Percentiles rank a stretch among this genome's conserved stretches.
These are phyloP conservation scores for Dactylorhiza incarnata DNA, from an alignment of 106 monocot species.

Conservation along the genomic window DNA sequence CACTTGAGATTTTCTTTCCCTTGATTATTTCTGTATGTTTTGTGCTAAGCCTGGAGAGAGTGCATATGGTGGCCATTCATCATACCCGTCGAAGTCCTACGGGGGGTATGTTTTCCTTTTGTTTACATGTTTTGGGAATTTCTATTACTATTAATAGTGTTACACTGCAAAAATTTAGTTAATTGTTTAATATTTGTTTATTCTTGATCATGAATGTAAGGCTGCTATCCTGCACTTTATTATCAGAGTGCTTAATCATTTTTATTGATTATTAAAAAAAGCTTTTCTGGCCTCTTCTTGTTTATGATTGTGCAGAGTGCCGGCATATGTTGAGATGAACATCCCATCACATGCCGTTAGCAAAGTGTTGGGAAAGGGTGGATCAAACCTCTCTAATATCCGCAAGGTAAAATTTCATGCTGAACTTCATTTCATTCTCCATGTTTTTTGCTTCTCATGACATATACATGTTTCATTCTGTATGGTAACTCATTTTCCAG, in stretches of 20 bases:
- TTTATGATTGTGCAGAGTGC: constrained; percentile 25
- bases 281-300: neutral
- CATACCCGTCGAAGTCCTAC: constrained; percentile 60
- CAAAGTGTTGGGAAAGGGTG: constrained; percentile 92
- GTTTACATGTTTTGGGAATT: neutral
- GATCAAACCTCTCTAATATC: constrained; percentile 72
- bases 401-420: constrained; percentile 50
- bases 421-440: neutral
- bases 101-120: constrained; percentile 41
- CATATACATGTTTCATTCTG: neutral
- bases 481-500: too few relatives aligned
- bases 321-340: constrained; percentile 56
- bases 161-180: neutral
- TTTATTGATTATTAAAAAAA: neutral
- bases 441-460: neutral
- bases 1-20: neutral
- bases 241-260: neutral
- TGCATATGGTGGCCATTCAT: constrained; percentile 47
- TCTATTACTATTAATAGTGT: neutral
- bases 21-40: neutral
- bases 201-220: neutral
- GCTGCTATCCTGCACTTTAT: neutral
- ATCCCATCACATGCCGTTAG: constrained; percentile 71
- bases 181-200: neutral
- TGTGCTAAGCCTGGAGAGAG: constrained; percentile 48